phyloP scores from a whole-genome alignment of 2,329 filamentous ascomycete genomes.

The Aspergillus sclerotialis region DNA sequence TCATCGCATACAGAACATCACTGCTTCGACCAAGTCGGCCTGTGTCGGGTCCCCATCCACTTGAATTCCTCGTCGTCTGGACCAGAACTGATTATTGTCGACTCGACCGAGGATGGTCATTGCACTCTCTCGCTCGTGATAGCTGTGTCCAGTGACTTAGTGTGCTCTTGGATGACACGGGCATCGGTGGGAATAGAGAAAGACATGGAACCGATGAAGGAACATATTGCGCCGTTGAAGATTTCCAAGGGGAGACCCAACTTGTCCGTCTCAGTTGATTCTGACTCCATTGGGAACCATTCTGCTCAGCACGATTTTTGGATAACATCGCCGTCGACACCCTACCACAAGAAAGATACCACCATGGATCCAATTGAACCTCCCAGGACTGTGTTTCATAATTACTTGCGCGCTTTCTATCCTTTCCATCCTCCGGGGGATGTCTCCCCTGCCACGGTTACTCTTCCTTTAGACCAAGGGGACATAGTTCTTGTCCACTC shows the following conservation, averaged over 20 bases:
- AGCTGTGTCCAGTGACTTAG: slow-evolving; percentile 11
- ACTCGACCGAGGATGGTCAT: slow-evolving; percentile 27
- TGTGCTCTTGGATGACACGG: too few species aligned
- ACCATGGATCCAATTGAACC: slow-evolving; percentile 38
- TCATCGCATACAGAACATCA: too few species aligned
- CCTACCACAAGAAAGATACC: slow-evolving; percentile 49
- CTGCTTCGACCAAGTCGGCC: too few species aligned
- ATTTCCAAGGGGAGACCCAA: slow-evolving; percentile 28
- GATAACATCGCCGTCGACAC: slow-evolving; percentile 72
- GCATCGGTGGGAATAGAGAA: too few species aligned
- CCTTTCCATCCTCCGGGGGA: slow-evolving; percentile 76
- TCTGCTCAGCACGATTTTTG: slow-evolving; percentile 25
- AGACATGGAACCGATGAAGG: slow-evolving; percentile 29
- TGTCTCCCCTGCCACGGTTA: slow-evolving; percentile 77
- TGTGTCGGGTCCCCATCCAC: too few species aligned
- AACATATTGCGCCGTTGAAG: slow-evolving; percentile 32
- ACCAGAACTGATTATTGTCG: too few species aligned
- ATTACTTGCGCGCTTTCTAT: slow-evolving; percentile 91
- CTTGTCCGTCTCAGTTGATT: slow-evolving; percentile 10
- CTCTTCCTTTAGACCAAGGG: slow-evolving; percentile 78
- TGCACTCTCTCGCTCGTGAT: slow-evolving; percentile 19
- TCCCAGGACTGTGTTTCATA: slow-evolving; percentile 69
- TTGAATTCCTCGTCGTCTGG: too few species aligned
- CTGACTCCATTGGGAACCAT: too few species aligned
- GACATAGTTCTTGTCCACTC: slow-evolving; percentile 93